A percentile compares a stretch with the other conserved stretches of the same genome.
These are phyloP conservation scores for Globisporangium splendens DNA, from an alignment of 352 stramenopile genomes.

Conservation along the genomic window DNA sequence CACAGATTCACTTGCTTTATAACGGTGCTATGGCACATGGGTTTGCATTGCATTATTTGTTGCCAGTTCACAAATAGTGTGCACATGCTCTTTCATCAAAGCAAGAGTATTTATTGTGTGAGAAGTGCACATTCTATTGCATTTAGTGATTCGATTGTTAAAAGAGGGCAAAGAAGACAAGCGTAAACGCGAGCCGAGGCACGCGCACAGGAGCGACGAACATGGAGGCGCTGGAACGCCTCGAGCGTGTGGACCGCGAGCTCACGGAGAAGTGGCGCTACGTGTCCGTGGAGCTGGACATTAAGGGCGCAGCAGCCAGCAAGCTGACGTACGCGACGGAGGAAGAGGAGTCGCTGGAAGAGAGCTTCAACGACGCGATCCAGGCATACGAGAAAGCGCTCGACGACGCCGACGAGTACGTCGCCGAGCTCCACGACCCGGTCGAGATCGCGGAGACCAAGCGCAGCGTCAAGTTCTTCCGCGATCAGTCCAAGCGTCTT, in stretches of 20 bases:
- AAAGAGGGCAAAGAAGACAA: not conserved
- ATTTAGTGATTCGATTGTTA: too few relatives aligned
- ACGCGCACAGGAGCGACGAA: not conserved
- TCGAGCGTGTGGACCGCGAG: conserved; percentile 35
- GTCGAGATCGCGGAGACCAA: conserved; percentile 17
- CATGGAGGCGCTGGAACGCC: conserved; percentile 32
- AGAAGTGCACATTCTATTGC: too few relatives aligned
- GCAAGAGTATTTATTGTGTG: not conserved
- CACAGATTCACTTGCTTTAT: too few relatives aligned
- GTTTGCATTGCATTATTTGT: not conserved
- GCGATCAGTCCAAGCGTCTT: conserved; percentile 32
- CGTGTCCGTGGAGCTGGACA: conserved; percentile 39
- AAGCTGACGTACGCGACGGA: conserved; percentile 45
- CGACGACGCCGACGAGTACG: conserved; percentile 34
- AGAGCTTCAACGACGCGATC: conserved; percentile 49
- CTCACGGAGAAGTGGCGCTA: conserved; percentile 40
- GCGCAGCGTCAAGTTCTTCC: conserved; percentile 28
- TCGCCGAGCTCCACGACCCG: conserved; percentile 36
- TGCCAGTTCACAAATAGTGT: too few relatives aligned
- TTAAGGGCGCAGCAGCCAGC: conserved; percentile 2
- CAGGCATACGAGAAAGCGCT: conserved; percentile 32
- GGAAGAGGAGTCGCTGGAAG: conserved; percentile 62
- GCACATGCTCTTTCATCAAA: too few relatives aligned
- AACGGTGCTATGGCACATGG: not conserved
- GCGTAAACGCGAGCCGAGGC: not conserved